Base-by-base conservation (phyloP, 371 early-diverging fungal species). In the Dipsacomyces acuminosporus region DNA sequence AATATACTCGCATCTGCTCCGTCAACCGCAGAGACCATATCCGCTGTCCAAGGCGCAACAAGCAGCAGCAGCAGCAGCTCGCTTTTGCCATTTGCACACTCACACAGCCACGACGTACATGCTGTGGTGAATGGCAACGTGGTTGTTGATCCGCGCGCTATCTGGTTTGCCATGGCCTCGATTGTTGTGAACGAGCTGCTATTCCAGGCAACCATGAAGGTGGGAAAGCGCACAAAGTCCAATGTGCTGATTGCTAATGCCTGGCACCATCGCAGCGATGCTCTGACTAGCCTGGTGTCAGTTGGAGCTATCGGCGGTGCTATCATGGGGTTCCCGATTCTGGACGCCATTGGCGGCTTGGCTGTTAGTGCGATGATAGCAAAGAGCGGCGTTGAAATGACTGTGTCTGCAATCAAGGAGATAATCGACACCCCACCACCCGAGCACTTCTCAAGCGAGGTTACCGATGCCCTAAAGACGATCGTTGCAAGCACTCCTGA, bases 211-310 rank as follows among this genome's bases (percentile, higher is more conserved):
- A 85, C 86, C 17, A 75, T 82, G 67, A 81, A 79, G 56, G 84
- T 86, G 8, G 87, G 82, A 8, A 48, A 57, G 35, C 69, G 74
- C 19, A 79, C 80, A 51, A 67, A 77, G 36, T 83, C 84, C 33
- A 76, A 83, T 38, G 87, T 86, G 3, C 58, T 86, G 24, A 67
- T 86, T 21, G 85, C 87, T 11, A 86, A 86, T 60, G 87, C 87
- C 52, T 86, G 85, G 86, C 87, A 86, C 47, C 87, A 86, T 55
- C 82, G 87, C 38, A 79, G 80, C 56, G 86, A 85, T 54, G 82
- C 86, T 3, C 73, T 76, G 72, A 79, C 86, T 15, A 82, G 83
- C 44, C 42, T 80, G n/a, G 80, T 85, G 18, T 80, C 85, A 0
- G 63, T 82, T 0, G 80, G 72, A 20, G 82, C 85, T 5, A 82